Conservation (phyloP, 208 protist genomes). For the Crithidia mellificae region DNA sequence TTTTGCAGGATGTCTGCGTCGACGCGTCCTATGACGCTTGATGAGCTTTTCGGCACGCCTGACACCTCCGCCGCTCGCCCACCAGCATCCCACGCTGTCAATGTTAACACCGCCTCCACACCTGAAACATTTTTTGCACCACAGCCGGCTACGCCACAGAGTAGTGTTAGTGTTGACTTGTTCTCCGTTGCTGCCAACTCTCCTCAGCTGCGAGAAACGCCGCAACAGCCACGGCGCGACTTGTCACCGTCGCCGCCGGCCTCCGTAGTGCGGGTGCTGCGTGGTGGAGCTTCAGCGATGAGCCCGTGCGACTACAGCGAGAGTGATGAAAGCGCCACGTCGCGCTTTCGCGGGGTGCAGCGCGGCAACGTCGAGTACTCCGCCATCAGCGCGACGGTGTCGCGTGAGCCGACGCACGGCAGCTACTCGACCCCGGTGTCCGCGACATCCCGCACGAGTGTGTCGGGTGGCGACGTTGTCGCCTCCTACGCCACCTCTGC, state of each 20-base stretch:
- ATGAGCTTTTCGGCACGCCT: constrained; percentile 10
- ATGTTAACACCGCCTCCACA: no score
- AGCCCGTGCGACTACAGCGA: not conserved
- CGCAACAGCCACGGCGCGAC: not conserved
- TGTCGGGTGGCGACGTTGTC: not conserved
- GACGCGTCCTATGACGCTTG: constrained; percentile 1
- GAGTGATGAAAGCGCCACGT: not conserved
- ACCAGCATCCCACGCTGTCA: no score
- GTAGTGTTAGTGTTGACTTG: no score
- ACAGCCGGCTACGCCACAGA: no score
- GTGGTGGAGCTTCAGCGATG: not conserved
- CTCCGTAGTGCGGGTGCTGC: not conserved
- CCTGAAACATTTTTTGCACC: no score
- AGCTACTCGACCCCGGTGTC: not conserved
- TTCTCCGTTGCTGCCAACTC: not conserved
- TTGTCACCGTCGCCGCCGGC: not conserved
- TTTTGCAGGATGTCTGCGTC: not conserved
- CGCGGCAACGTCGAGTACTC: constrained; percentile 12
- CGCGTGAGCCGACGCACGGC: constrained; percentile 1
- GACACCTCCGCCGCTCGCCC: not conserved
- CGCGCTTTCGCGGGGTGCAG: not conserved
- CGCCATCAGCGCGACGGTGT: not conserved
- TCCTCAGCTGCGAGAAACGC: no score
- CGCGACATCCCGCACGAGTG: not conserved
- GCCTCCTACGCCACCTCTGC: not conserved